Conservation (phyloP, 2,329 filamentous ascomycete genomes). For the Leptographium procerum region DNA sequence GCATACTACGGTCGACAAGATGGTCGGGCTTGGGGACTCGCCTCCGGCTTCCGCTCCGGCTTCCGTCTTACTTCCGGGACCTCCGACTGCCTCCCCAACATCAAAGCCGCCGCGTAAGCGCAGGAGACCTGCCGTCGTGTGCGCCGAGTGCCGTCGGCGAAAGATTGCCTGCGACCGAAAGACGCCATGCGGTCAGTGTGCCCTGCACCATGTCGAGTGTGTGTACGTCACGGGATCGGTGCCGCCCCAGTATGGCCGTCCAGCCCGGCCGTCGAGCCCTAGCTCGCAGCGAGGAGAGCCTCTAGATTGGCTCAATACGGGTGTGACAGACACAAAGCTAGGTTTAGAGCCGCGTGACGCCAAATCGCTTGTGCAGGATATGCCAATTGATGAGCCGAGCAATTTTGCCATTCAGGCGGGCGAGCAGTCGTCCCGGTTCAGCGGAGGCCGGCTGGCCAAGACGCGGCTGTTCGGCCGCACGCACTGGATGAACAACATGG, state of each 20-base stretch:
- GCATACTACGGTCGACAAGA: neutral
- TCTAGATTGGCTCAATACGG: neutral
- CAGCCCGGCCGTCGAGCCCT: neutral
- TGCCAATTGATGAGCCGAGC: neutral
- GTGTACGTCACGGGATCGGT: conserved; percentile 29
- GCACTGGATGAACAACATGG: conserved; percentile 14
- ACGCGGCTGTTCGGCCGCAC: conserved; percentile 12
- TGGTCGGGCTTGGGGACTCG: neutral
- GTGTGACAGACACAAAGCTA: neutral
- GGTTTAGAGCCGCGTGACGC: neutral
- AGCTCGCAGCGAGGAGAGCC: neutral
- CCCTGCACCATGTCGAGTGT: conserved; percentile 41
- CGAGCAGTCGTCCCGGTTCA: conserved; percentile 5
- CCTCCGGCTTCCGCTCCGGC: neutral
- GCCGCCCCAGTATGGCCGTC: conserved; percentile 14
- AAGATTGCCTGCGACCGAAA: conserved; percentile 52
- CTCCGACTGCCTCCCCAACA: neutral
- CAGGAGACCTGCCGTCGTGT: conserved; percentile 33
- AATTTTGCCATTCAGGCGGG: neutral
- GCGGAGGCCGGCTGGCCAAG: conserved; percentile 13
- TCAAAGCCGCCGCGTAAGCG: conserved; percentile 10
- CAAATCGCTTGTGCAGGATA: conserved; percentile 1
- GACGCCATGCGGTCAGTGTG: conserved; percentile 47
- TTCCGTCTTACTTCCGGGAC: neutral
- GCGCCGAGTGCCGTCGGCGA: conserved; percentile 43